A percentile compares a stretch with the other conserved stretches of the same genome.
These are phyloP conservation scores for Nicotiana sylvestris DNA, from an alignment of 257 asterid species.

Conservation along the genomic window DNA sequence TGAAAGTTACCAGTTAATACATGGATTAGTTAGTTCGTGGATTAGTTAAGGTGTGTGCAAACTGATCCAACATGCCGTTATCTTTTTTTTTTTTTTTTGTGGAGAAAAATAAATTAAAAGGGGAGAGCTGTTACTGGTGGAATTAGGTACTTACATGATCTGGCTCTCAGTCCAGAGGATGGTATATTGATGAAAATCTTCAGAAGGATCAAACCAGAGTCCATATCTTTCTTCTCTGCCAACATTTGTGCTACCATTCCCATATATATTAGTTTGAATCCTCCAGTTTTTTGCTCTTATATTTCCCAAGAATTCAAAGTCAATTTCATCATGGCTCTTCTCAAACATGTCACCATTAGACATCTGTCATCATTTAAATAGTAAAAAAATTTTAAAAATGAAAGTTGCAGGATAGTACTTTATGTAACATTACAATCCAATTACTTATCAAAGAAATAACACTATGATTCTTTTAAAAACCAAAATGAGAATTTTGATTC, in stretches of 20 bases:
- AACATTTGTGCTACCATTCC: slow-evolving; percentile 71
- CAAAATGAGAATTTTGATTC: no score
- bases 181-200: slow-evolving; percentile 69
- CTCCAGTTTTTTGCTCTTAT: slow-evolving; percentile 85
- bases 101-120: no score
- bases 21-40: no score
- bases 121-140: not conserved
- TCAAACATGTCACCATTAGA: slow-evolving; percentile 67
- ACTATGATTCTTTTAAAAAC: not conserved
- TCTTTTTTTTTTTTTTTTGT: not conserved
- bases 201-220: slow-evolving; percentile 87
- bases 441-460: not conserved
- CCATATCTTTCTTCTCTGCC: slow-evolving; percentile 91
- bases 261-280: slow-evolving; percentile 78
- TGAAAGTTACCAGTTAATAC: no score
- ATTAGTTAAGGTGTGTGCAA: not conserved
- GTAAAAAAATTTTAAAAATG: not conserved
- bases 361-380: slow-evolving; percentile 41
- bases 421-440: not conserved
- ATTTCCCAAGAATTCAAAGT: slow-evolving; percentile 85
- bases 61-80: not conserved
- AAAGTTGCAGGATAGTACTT: not conserved
- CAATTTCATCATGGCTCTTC: slow-evolving; percentile 84
- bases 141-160: slow-evolving; percentile 49
- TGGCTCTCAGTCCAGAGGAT: slow-evolving; percentile 59